phyloP scores from a whole-genome alignment of 1,284 basidiomycete genomes.

The Trametes hirsuta region DNA sequence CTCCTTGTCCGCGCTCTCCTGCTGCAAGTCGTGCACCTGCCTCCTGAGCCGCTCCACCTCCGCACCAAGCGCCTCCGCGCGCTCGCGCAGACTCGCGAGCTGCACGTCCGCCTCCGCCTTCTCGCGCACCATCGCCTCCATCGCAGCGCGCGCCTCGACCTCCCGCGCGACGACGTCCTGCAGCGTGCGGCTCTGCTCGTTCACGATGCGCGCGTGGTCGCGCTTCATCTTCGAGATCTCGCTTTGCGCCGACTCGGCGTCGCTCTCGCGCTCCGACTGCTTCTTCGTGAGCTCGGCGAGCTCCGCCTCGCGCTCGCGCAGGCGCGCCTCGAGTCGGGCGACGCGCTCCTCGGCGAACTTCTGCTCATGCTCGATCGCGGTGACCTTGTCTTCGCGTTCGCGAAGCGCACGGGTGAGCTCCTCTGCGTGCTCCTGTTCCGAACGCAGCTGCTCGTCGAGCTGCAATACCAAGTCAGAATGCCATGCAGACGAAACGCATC shows the following conservation, averaged over 20 bases:
- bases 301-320: slow-evolving; percentile 56
- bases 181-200: slow-evolving; percentile 53
- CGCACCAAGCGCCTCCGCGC: slow-evolving; percentile 54
- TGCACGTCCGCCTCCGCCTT: slow-evolving; percentile 58
- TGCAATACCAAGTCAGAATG: slow-evolving; percentile 25
- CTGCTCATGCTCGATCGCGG: slow-evolving; percentile 58
- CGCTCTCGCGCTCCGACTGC: slow-evolving; percentile 44
- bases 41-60: slow-evolving; percentile 66
- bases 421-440: slow-evolving; percentile 51
- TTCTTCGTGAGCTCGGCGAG: slow-evolving; percentile 44
- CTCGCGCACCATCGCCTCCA: slow-evolving; percentile 52
- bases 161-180: slow-evolving; percentile 53
- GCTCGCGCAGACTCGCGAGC: slow-evolving; percentile 48
- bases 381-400: slow-evolving; percentile 58
- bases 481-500: no score
- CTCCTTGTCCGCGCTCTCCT: slow-evolving; percentile 83
- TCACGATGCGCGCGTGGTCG: slow-evolving; percentile 53
- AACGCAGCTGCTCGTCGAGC: slow-evolving; percentile 54
- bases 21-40: slow-evolving; percentile 72
- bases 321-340: slow-evolving; percentile 57
- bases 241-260: slow-evolving; percentile 55
- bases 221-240: slow-evolving; percentile 56
- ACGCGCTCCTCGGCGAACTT: slow-evolving; percentile 55
- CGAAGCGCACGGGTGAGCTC: slow-evolving; percentile 52
- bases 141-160: slow-evolving; percentile 45